Evolutionary conservation across 2,329 filamentous ascomycete species (phyloP).

Genomic region (Cladobotryum mycophilum): DNA sequence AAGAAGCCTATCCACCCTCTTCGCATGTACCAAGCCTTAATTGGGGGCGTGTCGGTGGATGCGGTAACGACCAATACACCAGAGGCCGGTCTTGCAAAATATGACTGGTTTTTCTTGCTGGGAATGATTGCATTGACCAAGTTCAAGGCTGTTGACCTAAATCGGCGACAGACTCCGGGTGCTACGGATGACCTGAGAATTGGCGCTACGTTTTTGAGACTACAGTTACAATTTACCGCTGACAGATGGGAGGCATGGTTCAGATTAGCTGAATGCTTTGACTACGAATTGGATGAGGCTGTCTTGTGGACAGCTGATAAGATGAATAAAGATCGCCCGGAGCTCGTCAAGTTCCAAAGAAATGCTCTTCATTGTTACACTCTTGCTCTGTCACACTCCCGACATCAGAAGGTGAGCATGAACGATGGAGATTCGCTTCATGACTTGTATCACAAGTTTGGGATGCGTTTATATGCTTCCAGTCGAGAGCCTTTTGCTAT

Average conservation of each 20-base stretch:
- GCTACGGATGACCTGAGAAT: slow-evolving; percentile 80
- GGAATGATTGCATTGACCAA: slow-evolving; percentile 84
- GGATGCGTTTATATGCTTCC: slow-evolving; percentile 55
- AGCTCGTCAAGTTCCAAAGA: slow-evolving; percentile 69
- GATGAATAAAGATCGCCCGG: slow-evolving; percentile 73
- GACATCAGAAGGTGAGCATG: slow-evolving; percentile 35
- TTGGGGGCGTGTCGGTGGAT: slow-evolving; percentile 69
- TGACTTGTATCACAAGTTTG: slow-evolving; percentile 55
- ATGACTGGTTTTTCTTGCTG: slow-evolving; percentile 88
- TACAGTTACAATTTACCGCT: slow-evolving; percentile 75
- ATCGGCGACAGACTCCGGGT: slow-evolving; percentile 68
- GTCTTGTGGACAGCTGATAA: slow-evolving; percentile 88
- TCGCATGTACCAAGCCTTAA: slow-evolving; percentile 71
- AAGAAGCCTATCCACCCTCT: slow-evolving; percentile 79
- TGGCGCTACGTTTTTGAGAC: slow-evolving; percentile 69
- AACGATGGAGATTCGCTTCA: slow-evolving; percentile 49
- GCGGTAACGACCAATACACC: slow-evolving; percentile 61
- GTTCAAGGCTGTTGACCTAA: slow-evolving; percentile 65
- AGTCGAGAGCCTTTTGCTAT: slow-evolving; percentile 57
- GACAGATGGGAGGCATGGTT: slow-evolving; percentile 91
- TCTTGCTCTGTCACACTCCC: slow-evolving; percentile 51
- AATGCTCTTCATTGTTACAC: slow-evolving; percentile 77
- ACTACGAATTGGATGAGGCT: slow-evolving; percentile 80
- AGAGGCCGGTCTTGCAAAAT: slow-evolving; percentile 66
- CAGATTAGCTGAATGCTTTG: slow-evolving; percentile 77